phyloP scores from a whole-genome alignment of 1,139 yeast genomes.

The Yamadazyma kanchanaburiensis region DNA sequence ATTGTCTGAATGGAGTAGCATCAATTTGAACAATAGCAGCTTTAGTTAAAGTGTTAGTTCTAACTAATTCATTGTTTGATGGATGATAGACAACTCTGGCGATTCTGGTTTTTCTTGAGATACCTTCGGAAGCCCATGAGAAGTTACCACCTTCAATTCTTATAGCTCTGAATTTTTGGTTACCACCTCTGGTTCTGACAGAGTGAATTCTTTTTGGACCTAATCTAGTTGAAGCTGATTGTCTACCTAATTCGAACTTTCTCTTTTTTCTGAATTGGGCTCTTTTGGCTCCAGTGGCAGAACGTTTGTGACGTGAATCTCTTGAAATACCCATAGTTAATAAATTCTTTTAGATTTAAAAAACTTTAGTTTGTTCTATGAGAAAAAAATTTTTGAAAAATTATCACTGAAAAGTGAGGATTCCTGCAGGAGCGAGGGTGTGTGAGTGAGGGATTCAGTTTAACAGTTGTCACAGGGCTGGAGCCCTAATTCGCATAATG shows the following conservation, averaged over 20 bases:
- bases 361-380: constrained; percentile 2
- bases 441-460: no score
- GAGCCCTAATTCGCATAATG: not conserved
- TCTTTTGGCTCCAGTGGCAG: constrained; percentile 99
- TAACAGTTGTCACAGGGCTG: not conserved
- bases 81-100: constrained; percentile 98
- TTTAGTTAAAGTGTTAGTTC: constrained; percentile 99
- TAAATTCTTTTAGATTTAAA: constrained; percentile 3
- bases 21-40: constrained; percentile 98
- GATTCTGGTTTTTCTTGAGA: constrained; percentile 98
- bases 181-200: constrained; percentile 99
- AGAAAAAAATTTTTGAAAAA: constrained; percentile 6
- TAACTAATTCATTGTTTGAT: constrained; percentile 98
- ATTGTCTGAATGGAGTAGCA: constrained; percentile 99
- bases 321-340: constrained; percentile 97
- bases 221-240: constrained; percentile 98
- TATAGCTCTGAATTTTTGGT: constrained; percentile 99
- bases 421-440: constrained; percentile 4
- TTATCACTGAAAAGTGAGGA: constrained; percentile 1
- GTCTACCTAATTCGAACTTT: constrained; percentile 99
- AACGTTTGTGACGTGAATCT: constrained; percentile 99
- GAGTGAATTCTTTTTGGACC: constrained; percentile 99
- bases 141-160: constrained; percentile 99
- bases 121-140: constrained; percentile 99
- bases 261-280: constrained; percentile 99